phyloP scores from a whole-genome alignment of 2,329 filamentous ascomycete genomes.

The Ophiostoma tasmaniense region DNA sequence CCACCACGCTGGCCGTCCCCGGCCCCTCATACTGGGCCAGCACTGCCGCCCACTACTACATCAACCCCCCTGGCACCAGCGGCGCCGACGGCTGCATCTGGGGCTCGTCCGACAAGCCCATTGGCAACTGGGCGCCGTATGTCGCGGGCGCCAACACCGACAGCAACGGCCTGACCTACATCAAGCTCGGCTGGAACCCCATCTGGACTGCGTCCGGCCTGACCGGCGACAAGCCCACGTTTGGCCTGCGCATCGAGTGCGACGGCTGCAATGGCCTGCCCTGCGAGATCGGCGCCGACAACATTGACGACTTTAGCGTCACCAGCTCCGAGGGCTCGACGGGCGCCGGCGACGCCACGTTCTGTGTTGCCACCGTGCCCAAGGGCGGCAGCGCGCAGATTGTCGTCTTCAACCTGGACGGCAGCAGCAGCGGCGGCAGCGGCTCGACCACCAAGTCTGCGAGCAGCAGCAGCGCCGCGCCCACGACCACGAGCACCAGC shows the following conservation, averaged over 20 bases:
- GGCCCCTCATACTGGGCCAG: constrained; percentile 59
- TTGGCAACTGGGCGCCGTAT: constrained; percentile 71
- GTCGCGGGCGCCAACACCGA: constrained; percentile 69
- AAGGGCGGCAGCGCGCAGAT: constrained; percentile 59
- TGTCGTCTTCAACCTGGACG: constrained; percentile 48
- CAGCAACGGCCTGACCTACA: constrained; percentile 54
- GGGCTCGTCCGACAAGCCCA: constrained; percentile 53
- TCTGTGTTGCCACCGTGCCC: constrained; percentile 69
- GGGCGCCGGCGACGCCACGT: constrained; percentile 60
- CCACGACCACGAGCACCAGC: not conserved
- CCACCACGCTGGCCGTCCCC: constrained; percentile 60
- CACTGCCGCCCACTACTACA: constrained; percentile 70
- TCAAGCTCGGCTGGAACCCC: constrained; percentile 72
- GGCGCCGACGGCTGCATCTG: constrained; percentile 59
- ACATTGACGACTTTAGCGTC: constrained; percentile 49
- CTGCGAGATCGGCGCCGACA: constrained; percentile 58
- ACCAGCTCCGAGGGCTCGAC: constrained; percentile 43
- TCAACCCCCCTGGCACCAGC: constrained; percentile 62
- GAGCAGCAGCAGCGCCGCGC: constrained; percentile 4
- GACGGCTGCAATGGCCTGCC: constrained; percentile 64
- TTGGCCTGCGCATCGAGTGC: constrained; percentile 63
- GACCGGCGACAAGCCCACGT: constrained; percentile 50
- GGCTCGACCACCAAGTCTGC: not conserved
- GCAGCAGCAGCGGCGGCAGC: constrained; percentile 26
- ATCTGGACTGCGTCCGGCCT: constrained; percentile 55